These are phyloP conservation scores for Zopfochytrium polystomum DNA, from an alignment of 371 early-diverging fungal genomes.

Conservation along the genomic window DNA sequence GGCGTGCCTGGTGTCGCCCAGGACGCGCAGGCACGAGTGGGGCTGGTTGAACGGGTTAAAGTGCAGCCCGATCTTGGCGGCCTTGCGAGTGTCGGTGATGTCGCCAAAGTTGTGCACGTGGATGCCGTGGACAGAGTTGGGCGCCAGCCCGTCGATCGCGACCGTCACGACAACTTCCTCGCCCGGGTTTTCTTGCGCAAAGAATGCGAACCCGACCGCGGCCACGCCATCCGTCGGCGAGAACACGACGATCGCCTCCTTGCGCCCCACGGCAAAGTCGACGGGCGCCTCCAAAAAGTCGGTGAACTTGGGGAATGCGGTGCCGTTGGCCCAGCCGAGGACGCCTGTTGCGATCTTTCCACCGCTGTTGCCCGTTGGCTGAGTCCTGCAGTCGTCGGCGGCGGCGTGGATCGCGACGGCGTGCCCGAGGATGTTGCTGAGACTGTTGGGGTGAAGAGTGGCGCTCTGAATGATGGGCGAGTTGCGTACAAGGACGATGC, in stretches of 20 bases:
- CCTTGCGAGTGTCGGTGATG: neutral
- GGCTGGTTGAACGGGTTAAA: conserved; percentile 4
- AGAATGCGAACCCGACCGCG: neutral
- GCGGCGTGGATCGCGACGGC: no score
- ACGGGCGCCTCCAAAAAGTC: no score
- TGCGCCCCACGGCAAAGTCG: no score
- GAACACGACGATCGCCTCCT: conserved; percentile 2
- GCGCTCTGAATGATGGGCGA: no score
- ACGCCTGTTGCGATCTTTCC: no score
- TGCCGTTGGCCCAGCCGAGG: no score
- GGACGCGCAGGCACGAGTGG: conserved; percentile 1
- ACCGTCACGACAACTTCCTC: neutral
- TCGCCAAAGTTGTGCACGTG: conserved; percentile 7
- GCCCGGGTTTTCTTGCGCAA: neutral
- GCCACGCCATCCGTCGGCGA: neutral
- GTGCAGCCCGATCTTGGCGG: neutral
- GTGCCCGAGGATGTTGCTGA: no score
- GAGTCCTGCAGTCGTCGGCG: no score
- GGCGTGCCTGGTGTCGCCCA: neutral
- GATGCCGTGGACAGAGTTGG: conserved; percentile 2
- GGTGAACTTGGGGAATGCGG: no score
- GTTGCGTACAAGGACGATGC: no score
- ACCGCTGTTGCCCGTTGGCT: no score
- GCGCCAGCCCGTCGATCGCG: neutral
- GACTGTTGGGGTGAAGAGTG: no score